Conservation (phyloP, 441 rosid species). For the Aquilaria agallochum region DNA sequence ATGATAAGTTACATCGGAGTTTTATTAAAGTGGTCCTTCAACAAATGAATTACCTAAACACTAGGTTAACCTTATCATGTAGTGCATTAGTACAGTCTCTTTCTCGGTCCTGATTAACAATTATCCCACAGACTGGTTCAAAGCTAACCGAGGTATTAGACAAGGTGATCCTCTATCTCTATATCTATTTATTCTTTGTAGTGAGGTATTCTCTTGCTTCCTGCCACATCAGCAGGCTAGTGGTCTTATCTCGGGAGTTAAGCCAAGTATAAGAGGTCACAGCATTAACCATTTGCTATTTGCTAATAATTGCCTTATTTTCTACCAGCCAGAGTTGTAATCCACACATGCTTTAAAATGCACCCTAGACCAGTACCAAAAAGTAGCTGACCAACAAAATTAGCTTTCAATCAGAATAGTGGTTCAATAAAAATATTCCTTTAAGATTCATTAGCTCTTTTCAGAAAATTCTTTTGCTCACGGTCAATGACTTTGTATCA, state of each 20-base stretch:
- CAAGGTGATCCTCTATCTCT: background rate
- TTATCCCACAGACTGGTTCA: background rate
- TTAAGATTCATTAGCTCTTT: too few relatives aligned
- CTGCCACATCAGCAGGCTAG: background rate
- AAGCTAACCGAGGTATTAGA: background rate
- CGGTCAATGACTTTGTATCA: background rate
- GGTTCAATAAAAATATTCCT: too few relatives aligned
- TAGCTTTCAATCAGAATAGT: background rate
- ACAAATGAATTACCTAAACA: background rate
- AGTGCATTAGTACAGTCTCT: background rate
- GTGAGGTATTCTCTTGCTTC: background rate
- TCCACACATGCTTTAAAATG: too few relatives aligned
- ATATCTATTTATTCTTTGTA: background rate
- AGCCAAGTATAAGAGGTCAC: background rate
- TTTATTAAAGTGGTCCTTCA: too few relatives aligned
- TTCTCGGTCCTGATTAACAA: background rate
- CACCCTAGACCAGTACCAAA: too few relatives aligned
- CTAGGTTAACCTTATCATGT: background rate
- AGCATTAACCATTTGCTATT: background rate
- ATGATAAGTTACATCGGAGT: background rate
- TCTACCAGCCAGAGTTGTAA: background rate
- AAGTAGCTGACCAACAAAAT: background rate
- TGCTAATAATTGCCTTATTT: too few relatives aligned
- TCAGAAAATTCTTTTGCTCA: too few relatives aligned
- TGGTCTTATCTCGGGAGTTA: background rate